Evolutionary conservation across 306 rosid genomes (phyloP), one percentile per base, ranked within the genome.

Genomic region (Prunus persica): DNA sequence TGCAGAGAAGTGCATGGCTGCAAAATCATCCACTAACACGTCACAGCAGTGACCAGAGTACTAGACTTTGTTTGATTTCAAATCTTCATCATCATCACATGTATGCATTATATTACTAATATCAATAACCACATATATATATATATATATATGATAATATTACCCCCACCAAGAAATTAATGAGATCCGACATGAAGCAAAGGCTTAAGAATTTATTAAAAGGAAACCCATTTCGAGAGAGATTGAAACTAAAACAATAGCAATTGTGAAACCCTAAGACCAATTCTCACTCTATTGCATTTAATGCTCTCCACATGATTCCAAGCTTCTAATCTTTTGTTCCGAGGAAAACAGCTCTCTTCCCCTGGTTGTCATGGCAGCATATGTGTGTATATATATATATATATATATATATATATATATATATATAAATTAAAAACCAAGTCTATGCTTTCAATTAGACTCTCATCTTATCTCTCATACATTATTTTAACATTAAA

Each of bases 301-400:
- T 89, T 65, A 87, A 87, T 93, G 96, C 79, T 62, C 80, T 79
- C 80, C 90, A 88, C 96, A 85, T 83, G 97, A 86, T 85, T 87
- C 89, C 87, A 78, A 74, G 74, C 83, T 82, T 83, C 87, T 76
- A 81, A 83, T 83, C 86, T 88, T 82, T 34, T 86, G 83, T 81
- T 77, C 84, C 88, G 81, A 89, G 89, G 62, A 71, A 81, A 79
- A 76, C 84, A 80, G 72, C 86, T 72, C 86, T 73, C 64, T 75
- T 85, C 61, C 80, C 88, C 76, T 64, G 51, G 80, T 76, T 79
- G 58, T 73, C 69, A 80, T 78, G 70, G 46, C 82, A 67, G 41
- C 41, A 34, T 34, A 34, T 34, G 41, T 34, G 1, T 32, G 5
- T 32, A 5, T 32, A 32, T 0, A 32, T 13, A n/a, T 18, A 34